Percentiles rank a stretch among this genome's conserved stretches.
phyloP scores from a whole-genome alignment of 2,329 filamentous ascomycete genomes.

The Rutstroemia sp. region DNA sequence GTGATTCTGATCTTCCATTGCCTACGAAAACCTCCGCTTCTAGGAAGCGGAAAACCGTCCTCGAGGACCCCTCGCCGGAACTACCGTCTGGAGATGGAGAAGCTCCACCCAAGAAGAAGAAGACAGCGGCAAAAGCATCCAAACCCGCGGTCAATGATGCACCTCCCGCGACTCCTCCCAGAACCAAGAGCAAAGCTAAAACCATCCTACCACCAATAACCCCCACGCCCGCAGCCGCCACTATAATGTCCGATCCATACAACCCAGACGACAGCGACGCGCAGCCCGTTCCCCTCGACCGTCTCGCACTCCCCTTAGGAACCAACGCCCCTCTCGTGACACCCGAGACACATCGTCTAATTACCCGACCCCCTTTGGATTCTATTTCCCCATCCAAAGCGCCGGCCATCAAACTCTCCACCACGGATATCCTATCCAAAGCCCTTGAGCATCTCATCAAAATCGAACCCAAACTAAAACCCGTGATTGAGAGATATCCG shows the following conservation, averaged over 20 bases:
- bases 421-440: conserved; percentile 63
- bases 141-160: too few species aligned
- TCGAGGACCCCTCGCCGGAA: background rate
- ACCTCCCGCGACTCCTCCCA: background rate
- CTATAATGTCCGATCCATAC: conserved; percentile 37
- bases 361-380: conserved; percentile 43
- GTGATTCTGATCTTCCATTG: background rate
- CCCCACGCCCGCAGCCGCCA: conserved; percentile 42
- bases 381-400: conserved; percentile 50
- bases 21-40: background rate
- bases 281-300: conserved; percentile 28
- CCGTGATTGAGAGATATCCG: conserved; percentile 64
- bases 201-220: conserved; percentile 31
- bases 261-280: conserved; percentile 34
- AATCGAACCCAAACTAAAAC: conserved; percentile 64
- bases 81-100: background rate
- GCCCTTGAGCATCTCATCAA: conserved; percentile 68
- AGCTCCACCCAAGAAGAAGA: background rate
- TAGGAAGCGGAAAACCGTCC: conserved; percentile 23
- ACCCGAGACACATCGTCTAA: conserved; percentile 57
- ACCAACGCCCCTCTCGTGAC: conserved; percentile 69
- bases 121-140: background rate
- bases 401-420: conserved; percentile 39
- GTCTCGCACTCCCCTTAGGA: conserved; percentile 54
- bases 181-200: conserved; percentile 19